These are phyloP conservation scores for Trichoderma reesei DNA, from an alignment of 495 filamentous ascomycete species.

Conservation along the genomic window DNA sequence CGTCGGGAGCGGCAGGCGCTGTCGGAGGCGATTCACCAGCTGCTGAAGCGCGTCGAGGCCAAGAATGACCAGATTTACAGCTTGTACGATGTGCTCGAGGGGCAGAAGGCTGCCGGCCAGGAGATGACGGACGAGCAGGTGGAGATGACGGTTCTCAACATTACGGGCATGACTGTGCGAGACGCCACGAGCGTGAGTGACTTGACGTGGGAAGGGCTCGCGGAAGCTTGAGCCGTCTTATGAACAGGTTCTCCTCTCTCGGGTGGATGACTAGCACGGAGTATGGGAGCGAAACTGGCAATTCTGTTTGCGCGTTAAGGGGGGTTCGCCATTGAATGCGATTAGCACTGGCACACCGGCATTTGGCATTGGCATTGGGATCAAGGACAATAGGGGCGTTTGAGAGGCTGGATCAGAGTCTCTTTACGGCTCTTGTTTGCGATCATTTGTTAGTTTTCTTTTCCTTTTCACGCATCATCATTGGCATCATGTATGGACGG, in stretches of 20 bases:
- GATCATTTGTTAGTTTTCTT: too few relatives aligned
- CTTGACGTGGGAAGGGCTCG: slow-evolving; percentile 30
- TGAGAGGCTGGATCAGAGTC: background rate
- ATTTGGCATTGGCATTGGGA: background rate
- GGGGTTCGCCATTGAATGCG: background rate
- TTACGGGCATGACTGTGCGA: slow-evolving; percentile 15
- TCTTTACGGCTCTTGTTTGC: background rate
- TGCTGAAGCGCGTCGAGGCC: slow-evolving; percentile 57
- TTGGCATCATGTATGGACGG: too few relatives aligned
- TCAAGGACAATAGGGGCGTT: background rate
- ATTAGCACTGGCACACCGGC: background rate
- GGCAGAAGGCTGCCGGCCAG: slow-evolving; percentile 55
- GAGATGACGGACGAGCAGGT: slow-evolving; percentile 57
- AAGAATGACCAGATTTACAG: slow-evolving; percentile 85
- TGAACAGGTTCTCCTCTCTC: too few relatives aligned
- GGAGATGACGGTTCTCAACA: slow-evolving; percentile 51
- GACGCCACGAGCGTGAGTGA: slow-evolving; percentile 20
- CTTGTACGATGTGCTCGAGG: slow-evolving; percentile 84
- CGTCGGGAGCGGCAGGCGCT: slow-evolving; percentile 54
- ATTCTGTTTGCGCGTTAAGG: too few relatives aligned
- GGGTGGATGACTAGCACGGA: too few relatives aligned
- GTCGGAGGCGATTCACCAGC: slow-evolving; percentile 51
- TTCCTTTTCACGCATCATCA: too few relatives aligned
- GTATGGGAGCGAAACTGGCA: too few relatives aligned
- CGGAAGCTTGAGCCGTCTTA: background rate